Conservation (phyloP, 805 yeast genomes). For the Nakazawaea ambrosiae region DNA sequence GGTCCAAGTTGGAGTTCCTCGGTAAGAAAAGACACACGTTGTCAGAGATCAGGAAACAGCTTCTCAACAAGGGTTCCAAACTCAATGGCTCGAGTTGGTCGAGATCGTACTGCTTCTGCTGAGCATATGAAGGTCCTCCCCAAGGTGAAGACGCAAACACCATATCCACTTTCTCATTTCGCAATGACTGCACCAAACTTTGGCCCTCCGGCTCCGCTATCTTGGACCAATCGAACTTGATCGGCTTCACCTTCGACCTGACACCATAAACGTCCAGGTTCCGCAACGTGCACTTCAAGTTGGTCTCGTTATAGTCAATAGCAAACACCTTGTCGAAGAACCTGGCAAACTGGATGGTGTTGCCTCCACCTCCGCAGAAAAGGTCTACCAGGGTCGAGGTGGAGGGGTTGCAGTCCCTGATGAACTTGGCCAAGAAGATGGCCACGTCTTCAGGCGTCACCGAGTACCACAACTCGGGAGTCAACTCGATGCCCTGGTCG, state of each 20-base stretch:
- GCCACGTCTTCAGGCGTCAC: constrained; percentile 84
- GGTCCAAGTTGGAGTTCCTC: constrained; percentile 46
- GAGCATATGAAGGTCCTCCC: constrained; percentile 69
- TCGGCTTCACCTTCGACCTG: constrained; percentile 39
- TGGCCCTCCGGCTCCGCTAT: constrained; percentile 5
- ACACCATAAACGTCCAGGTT: constrained; percentile 64
- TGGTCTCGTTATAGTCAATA: constrained; percentile 52
- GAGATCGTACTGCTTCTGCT: constrained; percentile 38
- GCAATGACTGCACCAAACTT: constrained; percentile 9
- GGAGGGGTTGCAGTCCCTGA: constrained; percentile 43
- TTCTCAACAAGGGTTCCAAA: constrained; percentile 35
- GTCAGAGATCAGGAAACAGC: constrained; percentile 31
- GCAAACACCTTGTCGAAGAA: constrained; percentile 51
- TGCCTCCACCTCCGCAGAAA: constrained; percentile 88
- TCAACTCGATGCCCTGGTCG: constrained; percentile 64
- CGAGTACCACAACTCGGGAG: constrained; percentile 75
- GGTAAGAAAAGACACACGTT: constrained; percentile 62
- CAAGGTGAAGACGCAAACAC: constrained; percentile 81
- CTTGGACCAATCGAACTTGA: constrained; percentile 39
- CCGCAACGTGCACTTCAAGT: constrained; percentile 57
- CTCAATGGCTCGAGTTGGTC: constrained; percentile 39
- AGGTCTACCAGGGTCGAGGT: constrained; percentile 51
- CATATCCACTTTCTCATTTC: constrained; percentile 35
- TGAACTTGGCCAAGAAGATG: constrained; percentile 44
- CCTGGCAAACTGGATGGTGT: constrained; percentile 67